A percentile compares a stretch with the other conserved stretches of the same genome.
phyloP scores from a whole-genome alignment of 441 rosid genomes.

The Pelargonium myrrhifolium region DNA sequence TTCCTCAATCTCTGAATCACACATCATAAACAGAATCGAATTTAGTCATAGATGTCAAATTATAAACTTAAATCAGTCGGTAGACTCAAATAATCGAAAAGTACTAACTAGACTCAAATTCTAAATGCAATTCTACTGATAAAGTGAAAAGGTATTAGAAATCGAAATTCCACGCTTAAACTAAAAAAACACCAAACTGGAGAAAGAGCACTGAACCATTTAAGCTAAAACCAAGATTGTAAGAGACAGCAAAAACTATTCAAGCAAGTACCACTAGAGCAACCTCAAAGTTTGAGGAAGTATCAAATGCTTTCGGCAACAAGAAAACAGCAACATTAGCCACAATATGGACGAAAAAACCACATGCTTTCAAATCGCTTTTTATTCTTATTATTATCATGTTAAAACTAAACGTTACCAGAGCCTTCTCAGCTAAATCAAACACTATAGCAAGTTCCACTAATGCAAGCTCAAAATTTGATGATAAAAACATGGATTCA shows the following conservation, averaged over 20 bases:
- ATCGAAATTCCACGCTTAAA: not conserved
- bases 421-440: no score
- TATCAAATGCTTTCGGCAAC: not conserved
- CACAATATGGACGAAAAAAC: not conserved
- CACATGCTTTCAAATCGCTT: not conserved
- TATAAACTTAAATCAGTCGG: no score
- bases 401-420: no score
- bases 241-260: not conserved
- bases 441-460: no score
- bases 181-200: not conserved
- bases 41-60: not conserved
- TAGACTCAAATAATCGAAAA: no score
- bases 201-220: not conserved
- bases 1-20: slow-evolving; percentile 52
- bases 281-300: not conserved
- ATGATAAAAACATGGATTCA: no score
- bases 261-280: not conserved
- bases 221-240: not conserved
- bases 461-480: no score
- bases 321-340: not conserved
- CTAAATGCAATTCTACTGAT: not conserved
- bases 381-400: no score
- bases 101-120: not conserved
- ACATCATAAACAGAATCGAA: not conserved
- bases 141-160: not conserved